These are phyloP conservation scores for Lentinus brumalis DNA, from an alignment of 768 basidiomycete genomes.

Conservation along the genomic window DNA sequence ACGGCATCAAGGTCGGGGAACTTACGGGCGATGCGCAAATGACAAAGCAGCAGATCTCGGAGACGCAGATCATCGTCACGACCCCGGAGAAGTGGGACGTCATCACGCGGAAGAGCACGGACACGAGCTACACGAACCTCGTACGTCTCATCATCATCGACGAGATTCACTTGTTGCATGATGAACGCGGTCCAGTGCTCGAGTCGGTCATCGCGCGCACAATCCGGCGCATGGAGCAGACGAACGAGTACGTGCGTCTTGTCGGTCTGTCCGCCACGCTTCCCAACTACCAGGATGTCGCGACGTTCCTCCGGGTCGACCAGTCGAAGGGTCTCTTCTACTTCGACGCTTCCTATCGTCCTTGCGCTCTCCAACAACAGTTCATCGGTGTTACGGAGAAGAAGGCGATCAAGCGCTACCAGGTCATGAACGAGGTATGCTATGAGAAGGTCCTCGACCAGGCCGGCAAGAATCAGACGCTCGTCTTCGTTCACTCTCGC, in stretches of 20 bases:
- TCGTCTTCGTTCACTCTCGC: slow-evolving; percentile 97
- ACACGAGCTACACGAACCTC: slow-evolving; percentile 95
- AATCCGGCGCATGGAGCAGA: slow-evolving; percentile 93
- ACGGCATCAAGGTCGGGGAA: slow-evolving; percentile 88
- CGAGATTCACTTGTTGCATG: slow-evolving; percentile 96
- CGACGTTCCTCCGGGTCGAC: slow-evolving; percentile 94
- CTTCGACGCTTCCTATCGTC: slow-evolving; percentile 93
- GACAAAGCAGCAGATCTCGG: slow-evolving; percentile 96
- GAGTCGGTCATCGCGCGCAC: slow-evolving; percentile 90
- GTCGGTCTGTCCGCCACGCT: slow-evolving; percentile 95
- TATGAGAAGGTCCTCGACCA: slow-evolving; percentile 99
- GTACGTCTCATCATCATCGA: slow-evolving; percentile 97
- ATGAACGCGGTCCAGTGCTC: slow-evolving; percentile 96
- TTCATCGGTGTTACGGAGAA: slow-evolving; percentile 99
- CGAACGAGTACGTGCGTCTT: slow-evolving; percentile 87
- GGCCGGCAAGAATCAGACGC: slow-evolving; percentile 83
- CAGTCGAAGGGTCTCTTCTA: slow-evolving; percentile 92
- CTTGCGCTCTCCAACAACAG: slow-evolving; percentile 93
- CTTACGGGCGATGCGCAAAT: slow-evolving; percentile 97
- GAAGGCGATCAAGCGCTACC: slow-evolving; percentile 98
- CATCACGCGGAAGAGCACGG: slow-evolving; percentile 96
- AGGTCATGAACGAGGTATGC: slow-evolving; percentile 98
- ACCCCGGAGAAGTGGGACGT: slow-evolving; percentile 99
- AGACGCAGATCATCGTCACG: slow-evolving; percentile 97
- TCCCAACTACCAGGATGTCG: slow-evolving; percentile 98